Base-by-base conservation (phyloP, 2,329 filamentous ascomycete species). In the Nemania serpens region DNA sequence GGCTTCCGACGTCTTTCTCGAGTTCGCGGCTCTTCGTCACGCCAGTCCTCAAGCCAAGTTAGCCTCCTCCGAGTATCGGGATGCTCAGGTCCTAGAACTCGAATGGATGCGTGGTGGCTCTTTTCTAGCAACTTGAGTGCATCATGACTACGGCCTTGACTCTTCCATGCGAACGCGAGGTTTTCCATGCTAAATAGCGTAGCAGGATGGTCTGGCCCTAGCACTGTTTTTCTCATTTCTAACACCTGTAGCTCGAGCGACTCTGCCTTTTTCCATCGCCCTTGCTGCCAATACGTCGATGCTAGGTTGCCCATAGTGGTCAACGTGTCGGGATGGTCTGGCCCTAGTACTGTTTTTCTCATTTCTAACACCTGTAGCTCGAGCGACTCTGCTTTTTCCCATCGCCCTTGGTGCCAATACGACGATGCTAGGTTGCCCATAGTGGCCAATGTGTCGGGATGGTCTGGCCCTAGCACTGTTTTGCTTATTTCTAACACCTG, bases 61-160 rank as follows among this genome's bases (percentile, higher is more conserved):
- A 56, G 36, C 12, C 17, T 13, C 0, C 0, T 1, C 43, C 17
- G 54, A 36, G 51, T 55, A 9, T 7, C 0, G 13, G 39, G 29
- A 36, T 55, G 43, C 3, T 55, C 36, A 20, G 13, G 18, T 25
- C 51, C 57, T 7, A 55, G 25, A 10, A 50, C 17, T 25, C 54
- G 36, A 15, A 29, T 56, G 0, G 1, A 13, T 7, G 12, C 17
- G n/a, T 43, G 34, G 2, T 13, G 11, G 47, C 39, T 39, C 22
- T 46, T 5, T 17, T 51, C 45, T 49, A 57, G 42, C 34, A 43
- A 47, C 53, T 50, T 17, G 1, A 43, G 20, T 43, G 45, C 50
- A 20, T 56, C 22, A 15, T 55, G 20, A 15, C 1, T 6, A 17
- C 15, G 13, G 3, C 46, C 46, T 12, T 46, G 46, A 5, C 10